Conservation (phyloP, 164 flowering plant genomes). For the Magnolia officinalis region DNA sequence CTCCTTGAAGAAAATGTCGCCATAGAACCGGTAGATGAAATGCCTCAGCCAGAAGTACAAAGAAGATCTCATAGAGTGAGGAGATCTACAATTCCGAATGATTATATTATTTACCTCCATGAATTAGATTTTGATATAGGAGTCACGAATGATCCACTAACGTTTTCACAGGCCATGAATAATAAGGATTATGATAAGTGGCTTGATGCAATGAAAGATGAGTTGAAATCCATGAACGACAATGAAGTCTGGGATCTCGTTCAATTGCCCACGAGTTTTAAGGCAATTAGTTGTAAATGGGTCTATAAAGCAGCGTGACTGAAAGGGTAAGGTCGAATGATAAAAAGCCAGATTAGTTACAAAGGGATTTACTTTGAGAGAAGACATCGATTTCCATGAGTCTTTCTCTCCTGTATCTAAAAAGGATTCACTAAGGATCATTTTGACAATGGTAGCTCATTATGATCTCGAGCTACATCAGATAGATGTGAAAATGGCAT, state of each 20-base stretch:
- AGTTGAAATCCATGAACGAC: conserved; percentile 2
- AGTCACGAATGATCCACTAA: neutral
- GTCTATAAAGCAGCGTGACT: neutral
- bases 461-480: conserved; percentile 2
- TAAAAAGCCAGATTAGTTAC: too few species aligned
- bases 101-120: conserved; percentile 2
- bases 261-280: neutral
- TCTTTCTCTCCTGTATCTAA: neutral
- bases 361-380: too few species aligned
- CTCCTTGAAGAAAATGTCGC: neutral
- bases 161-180: conserved; percentile 7
- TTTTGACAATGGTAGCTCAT: conserved; percentile 8
- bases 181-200: neutral
- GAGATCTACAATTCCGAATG: neutral
- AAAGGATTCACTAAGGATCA: conserved; percentile 1
- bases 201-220: neutral
- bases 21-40: neutral
- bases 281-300: conserved; percentile 2
- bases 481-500: neutral
- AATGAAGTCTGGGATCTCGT: conserved; percentile 9
- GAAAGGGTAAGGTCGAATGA: conserved; percentile 1
- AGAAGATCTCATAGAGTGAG: neutral
- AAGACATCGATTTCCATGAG: neutral
- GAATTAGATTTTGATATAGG: conserved; percentile 8
- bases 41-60: neutral